A percentile compares a stretch with the other conserved stretches of the same genome.
Evolutionary conservation across 306 rosid species (phyloP).

Genomic region (Cicer cuneatum): DNA sequence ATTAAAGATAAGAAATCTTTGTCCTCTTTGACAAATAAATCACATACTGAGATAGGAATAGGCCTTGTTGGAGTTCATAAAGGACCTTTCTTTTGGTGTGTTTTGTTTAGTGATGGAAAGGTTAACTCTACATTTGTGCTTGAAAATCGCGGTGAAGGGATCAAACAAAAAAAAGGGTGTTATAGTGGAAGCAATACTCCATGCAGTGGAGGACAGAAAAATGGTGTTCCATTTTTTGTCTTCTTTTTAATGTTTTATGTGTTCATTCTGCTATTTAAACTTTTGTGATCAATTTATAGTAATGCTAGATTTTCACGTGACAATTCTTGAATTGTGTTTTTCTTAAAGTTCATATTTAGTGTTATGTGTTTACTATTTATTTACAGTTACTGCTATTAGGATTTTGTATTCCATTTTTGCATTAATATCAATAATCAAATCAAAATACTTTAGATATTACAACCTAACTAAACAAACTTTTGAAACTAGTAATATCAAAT

Average conservation of each 20-base stretch:
- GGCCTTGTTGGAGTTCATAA: constrained; percentile 76
- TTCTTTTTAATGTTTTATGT: constrained; percentile 37
- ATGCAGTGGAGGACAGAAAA: constrained; percentile 62
- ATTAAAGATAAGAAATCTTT: constrained; percentile 56
- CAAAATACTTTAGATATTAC: too few species aligned
- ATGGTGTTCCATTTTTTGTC: constrained; percentile 35
- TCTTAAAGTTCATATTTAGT: neutral
- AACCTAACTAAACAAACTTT: too few species aligned
- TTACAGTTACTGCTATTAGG: neutral
- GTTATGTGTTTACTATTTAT: neutral
- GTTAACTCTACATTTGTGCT: constrained; percentile 80
- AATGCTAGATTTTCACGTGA: constrained; percentile 32
- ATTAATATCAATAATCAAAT: too few species aligned
- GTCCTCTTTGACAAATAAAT: constrained; percentile 66
- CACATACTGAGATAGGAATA: constrained; percentile 83
- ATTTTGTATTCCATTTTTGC: too few species aligned
- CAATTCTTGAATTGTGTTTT: constrained; percentile 25
- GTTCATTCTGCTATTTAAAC: constrained; percentile 43
- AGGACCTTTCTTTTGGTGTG: constrained; percentile 84
- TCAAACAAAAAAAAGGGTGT: constrained; percentile 82
- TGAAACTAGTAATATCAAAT: too few species aligned
- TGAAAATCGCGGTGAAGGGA: constrained; percentile 77
- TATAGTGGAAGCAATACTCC: constrained; percentile 77
- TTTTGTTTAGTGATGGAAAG: constrained; percentile 74
- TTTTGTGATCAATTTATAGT: constrained; percentile 39